Evolutionary conservation across 2,329 filamentous ascomycete species (phyloP), one percentile per base, ranked within the genome.

Genomic region (Myriosclerotinia scirpicola): DNA sequence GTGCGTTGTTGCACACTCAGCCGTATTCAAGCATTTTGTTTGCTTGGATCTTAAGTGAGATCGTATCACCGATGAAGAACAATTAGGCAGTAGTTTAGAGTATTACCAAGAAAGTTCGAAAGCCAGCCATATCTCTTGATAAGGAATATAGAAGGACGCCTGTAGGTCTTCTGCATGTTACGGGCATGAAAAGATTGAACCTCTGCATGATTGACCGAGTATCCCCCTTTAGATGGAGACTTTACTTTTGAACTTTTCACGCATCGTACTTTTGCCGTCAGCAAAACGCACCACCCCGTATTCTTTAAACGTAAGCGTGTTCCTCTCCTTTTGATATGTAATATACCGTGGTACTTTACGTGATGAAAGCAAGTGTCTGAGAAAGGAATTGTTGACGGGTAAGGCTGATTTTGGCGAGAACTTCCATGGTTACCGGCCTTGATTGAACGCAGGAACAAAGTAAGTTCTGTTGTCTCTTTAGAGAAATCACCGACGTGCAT

Each of bases 351-450:
- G 20, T 40, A 54, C 30, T 26, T 30, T 26, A 34, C 34, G 5
- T 38, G 44, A 38, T 26, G 5, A 20, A 5, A 17, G 26, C 17
- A 50, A 48, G 30, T 56, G 42, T n/a, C 36, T n/a, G 20, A 38
- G 34, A 15, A 26, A 38, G 22, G 11, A 42, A 5, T 63, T 40
- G 36, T 38, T 48, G 53, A 38, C 63, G 63, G 42, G 63, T 65
- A 65, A 65, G 63, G 63, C 63, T 65, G 63, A 65, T 42, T 48
- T 34, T 65, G 34, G 63, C 54, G 54, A 65, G 22, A n/a, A 50
- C 11, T 40, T 59, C 44, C 63, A 56, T 36, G 42, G 22, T 34
- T 58, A 20, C 54, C 34, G 54, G 63, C 22, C 44, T 59, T 65
- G 30, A 42, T 50, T 46, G 42, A 48, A 65, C 54, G 63, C 63